Base-by-base conservation (phyloP, 345 rosid species). In the Eucalyptus regnans region DNA sequence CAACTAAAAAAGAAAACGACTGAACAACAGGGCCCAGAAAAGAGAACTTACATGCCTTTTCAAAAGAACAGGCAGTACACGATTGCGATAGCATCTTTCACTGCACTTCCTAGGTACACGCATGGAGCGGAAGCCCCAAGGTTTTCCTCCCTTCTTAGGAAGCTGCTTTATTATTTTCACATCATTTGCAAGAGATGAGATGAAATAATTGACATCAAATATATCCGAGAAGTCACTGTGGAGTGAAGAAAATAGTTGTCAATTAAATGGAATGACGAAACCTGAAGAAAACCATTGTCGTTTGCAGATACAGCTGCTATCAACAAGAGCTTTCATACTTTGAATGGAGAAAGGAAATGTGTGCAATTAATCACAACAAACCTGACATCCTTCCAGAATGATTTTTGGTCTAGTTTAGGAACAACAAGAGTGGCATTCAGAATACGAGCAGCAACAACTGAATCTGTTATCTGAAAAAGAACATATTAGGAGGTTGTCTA, bases 331-430 rank as follows among this genome's bases (percentile, higher is more conserved):
- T 58, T 27, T 62, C 48, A 80, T 16, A 87, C 54, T 71, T 91
- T 46, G 48, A 86, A 29, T 76, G 48, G 27, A 41, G 29, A 86
- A 31, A 68, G 56, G 71, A 52, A 71, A 37, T 22, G 64, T 54
- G n/a, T 43, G 56, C 50, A 86, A 66, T 84, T 88, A 60, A 88
- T 50, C 23, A 60, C 87, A 17, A 86, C 93, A 56, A 89, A 98
- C 99, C 99, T 98, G n/a, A 98, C 89, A 87, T 98, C 99, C 92
- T 95, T 97, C 99, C 99, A 98, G 91, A 97, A 98, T 8, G 99
- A 98, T 88, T 98, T 98, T 91, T 95, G 97, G 93, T 98, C 99
- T 87, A 98, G 92, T 93, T 96, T 96, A 29, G 99, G 99, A 88
- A 97, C 95, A 89, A 97, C 97, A 92, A 98, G 99, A 10, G 99